Conservation (phyloP, 78 protist genomes). For the Dictyostelium purpureum region DNA sequence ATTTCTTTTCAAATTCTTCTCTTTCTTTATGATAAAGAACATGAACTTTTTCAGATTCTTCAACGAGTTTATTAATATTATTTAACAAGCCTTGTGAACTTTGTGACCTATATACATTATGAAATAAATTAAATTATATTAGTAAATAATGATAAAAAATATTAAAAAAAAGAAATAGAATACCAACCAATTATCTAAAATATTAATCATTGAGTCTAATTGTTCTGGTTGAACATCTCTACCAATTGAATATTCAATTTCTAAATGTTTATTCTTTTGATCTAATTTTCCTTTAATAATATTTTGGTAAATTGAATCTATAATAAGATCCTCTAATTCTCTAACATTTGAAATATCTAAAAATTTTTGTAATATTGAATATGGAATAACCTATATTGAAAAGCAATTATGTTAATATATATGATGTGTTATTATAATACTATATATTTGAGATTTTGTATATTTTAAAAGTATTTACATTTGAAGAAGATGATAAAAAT, state of each 20-base stretch:
- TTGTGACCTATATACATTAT: background rate
- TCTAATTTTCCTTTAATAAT: slow-evolving; percentile 75
- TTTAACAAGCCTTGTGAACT: slow-evolving; percentile 18
- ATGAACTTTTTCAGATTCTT: slow-evolving; percentile 41
- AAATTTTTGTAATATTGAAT: slow-evolving; percentile 37
- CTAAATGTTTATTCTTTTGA: slow-evolving; percentile 80
- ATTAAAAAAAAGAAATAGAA: background rate
- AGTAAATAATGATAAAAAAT: background rate
- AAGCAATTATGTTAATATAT: no score
- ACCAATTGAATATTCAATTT: slow-evolving; percentile 79
- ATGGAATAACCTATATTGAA: slow-evolving; percentile 62
- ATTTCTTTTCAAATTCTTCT: slow-evolving; percentile 49
- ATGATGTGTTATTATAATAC: no score
- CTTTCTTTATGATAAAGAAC: slow-evolving; percentile 32
- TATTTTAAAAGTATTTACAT: no score
- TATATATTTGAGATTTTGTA: no score
- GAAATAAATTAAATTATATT: background rate
- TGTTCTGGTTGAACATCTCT: slow-evolving; percentile 57
- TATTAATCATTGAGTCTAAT: slow-evolving; percentile 22
- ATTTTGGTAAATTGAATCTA: slow-evolving; percentile 78
- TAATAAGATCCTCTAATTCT: slow-evolving; percentile 81
- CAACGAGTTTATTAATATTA: background rate
- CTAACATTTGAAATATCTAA: slow-evolving; percentile 62
- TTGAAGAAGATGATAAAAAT: slow-evolving; percentile 65
- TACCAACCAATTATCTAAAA: slow-evolving; percentile 53